These are phyloP conservation scores for Cercophora newfieldiana DNA, from an alignment of 495 filamentous ascomycete genomes.

Conservation along the genomic window DNA sequence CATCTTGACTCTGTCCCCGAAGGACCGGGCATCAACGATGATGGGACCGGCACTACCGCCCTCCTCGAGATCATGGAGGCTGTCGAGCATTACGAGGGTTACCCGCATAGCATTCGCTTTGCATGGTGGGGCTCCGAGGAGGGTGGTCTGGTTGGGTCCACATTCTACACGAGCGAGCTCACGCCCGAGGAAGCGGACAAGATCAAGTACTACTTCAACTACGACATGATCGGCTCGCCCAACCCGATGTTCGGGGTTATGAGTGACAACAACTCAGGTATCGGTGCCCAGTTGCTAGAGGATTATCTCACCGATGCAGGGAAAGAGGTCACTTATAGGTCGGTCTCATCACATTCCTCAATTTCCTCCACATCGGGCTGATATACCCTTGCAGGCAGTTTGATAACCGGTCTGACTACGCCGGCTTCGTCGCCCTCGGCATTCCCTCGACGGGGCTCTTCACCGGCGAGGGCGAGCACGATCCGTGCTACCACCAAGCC, in stretches of 20 bases:
- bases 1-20: conserved; percentile 69
- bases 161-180: conserved; percentile 53
- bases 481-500: conserved; percentile 62
- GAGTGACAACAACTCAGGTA: conserved; percentile 45
- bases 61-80: conserved; percentile 62
- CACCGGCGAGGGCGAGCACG: conserved; percentile 63
- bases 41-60: conserved; percentile 56
- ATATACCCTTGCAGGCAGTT: conserved; percentile 43
- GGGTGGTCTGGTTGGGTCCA: conserved; percentile 62
- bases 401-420: conserved; percentile 66
- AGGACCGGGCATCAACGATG: conserved; percentile 50
- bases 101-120: conserved; percentile 63
- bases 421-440: conserved; percentile 60
- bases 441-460: conserved; percentile 63
- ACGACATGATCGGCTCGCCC: conserved; percentile 78
- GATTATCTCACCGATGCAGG: conserved; percentile 35
- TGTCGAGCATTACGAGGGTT: conserved; percentile 60
- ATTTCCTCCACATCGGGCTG: conserved; percentile 21
- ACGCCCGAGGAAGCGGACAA: conserved; percentile 47
- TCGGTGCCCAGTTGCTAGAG: conserved; percentile 29
- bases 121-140: conserved; percentile 71
- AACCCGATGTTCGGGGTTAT: conserved; percentile 62
- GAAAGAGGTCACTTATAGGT: conserved; percentile 29
- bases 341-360: neutral
- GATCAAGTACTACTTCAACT: conserved; percentile 70